Conservation (phyloP, 495 filamentous ascomycete genomes). For the Xylaria curta region DNA sequence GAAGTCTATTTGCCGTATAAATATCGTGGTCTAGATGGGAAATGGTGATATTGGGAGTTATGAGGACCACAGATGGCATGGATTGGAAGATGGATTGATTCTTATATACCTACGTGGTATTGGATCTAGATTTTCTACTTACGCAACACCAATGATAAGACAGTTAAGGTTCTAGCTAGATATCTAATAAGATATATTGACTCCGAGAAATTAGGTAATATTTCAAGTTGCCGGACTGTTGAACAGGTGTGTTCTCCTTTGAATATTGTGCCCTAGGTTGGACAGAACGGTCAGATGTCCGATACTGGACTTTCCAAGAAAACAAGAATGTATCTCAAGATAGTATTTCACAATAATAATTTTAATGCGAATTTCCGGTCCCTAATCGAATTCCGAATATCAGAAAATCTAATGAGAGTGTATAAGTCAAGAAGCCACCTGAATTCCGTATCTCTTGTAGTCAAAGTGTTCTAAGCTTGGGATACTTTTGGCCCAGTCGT, state of each 20-base stretch:
- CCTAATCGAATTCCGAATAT: background rate
- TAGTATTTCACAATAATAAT: background rate
- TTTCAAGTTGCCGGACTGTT: background rate
- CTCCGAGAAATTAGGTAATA: background rate
- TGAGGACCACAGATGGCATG: background rate
- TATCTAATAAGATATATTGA: too few species aligned
- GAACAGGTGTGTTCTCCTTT: background rate
- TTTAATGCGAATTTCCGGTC: background rate
- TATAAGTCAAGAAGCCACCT: background rate
- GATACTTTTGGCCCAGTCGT: slow-evolving; percentile 67
- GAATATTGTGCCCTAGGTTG: background rate
- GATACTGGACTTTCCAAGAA: background rate
- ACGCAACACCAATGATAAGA: background rate
- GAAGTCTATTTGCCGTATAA: background rate
- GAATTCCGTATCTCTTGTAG: slow-evolving; percentile 44
- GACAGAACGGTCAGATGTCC: background rate
- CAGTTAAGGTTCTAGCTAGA: background rate
- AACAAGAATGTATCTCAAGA: background rate
- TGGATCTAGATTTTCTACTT: background rate
- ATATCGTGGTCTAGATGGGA: background rate
- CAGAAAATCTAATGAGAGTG: background rate
- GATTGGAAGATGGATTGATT: background rate
- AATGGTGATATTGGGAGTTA: too few species aligned
- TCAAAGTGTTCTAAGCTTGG: slow-evolving; percentile 65
- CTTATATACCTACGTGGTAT: background rate